phyloP scores from a whole-genome alignment of 2,329 filamentous ascomycete genomes.

The Peltaster fructicola region DNA sequence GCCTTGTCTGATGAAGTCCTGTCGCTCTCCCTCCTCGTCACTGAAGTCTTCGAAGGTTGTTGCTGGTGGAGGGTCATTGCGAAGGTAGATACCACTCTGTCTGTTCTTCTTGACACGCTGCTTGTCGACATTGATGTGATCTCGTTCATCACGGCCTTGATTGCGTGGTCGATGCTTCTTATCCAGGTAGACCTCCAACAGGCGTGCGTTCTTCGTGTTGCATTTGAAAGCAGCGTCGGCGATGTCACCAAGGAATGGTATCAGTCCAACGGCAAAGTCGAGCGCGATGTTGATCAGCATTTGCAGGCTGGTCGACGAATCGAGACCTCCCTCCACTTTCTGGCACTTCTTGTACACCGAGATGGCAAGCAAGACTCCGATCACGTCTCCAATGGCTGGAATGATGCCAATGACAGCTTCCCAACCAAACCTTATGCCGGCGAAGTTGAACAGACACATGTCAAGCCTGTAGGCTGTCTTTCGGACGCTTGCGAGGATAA shows the following conservation, averaged over 20 bases:
- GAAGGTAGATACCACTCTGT: constrained; percentile 15
- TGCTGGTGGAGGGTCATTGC: constrained; percentile 23
- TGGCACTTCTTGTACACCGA: constrained; percentile 57
- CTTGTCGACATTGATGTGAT: constrained; percentile 11
- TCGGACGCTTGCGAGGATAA: constrained; percentile 73
- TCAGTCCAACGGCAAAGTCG: constrained; percentile 56
- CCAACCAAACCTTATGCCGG: constrained; percentile 78
- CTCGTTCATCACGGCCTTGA: constrained; percentile 11
- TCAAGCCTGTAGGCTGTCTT: constrained; percentile 72
- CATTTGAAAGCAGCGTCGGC: constrained; percentile 55
- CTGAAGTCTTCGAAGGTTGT: constrained; percentile 30
- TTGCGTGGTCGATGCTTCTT: constrained; percentile 41
- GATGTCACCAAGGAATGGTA: constrained; percentile 62
- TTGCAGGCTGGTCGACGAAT: constrained; percentile 37
- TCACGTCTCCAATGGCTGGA: constrained; percentile 60
- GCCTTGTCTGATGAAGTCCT: constrained; percentile 4
- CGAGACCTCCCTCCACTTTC: constrained; percentile 61
- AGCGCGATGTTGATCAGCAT: constrained; percentile 71
- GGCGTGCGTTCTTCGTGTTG: constrained; percentile 58
- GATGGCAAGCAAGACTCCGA: constrained; percentile 57
- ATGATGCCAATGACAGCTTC: constrained; percentile 68
- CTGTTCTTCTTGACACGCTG: constrained; percentile 18
- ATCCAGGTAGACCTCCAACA: constrained; percentile 51
- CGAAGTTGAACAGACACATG: constrained; percentile 63
- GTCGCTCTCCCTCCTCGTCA: constrained; percentile 18